A percentile compares a stretch with the other conserved stretches of the same genome.
Evolutionary conservation across 768 basidiomycete genomes (phyloP).

Genomic region (Tubosaeta sp.): DNA sequence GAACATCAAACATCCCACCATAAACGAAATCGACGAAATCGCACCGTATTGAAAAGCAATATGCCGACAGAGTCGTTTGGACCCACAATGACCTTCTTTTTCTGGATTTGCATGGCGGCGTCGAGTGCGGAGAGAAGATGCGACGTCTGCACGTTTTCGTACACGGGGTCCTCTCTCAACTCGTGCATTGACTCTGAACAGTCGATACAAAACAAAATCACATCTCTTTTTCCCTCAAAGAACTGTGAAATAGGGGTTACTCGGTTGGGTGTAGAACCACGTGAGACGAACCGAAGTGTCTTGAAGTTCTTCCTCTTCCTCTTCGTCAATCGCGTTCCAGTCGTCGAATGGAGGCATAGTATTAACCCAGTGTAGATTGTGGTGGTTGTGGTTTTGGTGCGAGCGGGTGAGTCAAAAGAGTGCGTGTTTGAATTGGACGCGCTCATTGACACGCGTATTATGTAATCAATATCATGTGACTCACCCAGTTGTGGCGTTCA

Average conservation of each 20-base stretch:
- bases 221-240: constrained; percentile 74
- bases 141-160: constrained; percentile 65
- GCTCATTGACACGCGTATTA: constrained; percentile 21
- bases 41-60: constrained; percentile 88
- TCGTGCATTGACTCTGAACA: constrained; percentile 87
- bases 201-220: constrained; percentile 94
- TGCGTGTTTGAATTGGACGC: background rate
- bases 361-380: background rate
- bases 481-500: background rate
- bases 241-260: constrained; percentile 38
- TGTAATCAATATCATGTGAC: constrained; percentile 20
- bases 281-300: constrained; percentile 49
- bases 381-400: background rate
- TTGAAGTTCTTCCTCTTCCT: constrained; percentile 80
- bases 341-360: constrained; percentile 70
- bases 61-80: constrained; percentile 91
- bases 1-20: background rate
- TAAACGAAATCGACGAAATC: constrained; percentile 16
- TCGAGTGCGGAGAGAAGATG: constrained; percentile 78
- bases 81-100: constrained; percentile 83
- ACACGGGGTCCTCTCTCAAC: constrained; percentile 58
- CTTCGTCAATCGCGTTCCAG: constrained; percentile 76
- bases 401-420: constrained; percentile 2
- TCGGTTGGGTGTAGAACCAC: constrained; percentile 9
- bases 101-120: constrained; percentile 81